Conservation (phyloP, 176 grass and related monocot species). For the Olyra latifolia region DNA sequence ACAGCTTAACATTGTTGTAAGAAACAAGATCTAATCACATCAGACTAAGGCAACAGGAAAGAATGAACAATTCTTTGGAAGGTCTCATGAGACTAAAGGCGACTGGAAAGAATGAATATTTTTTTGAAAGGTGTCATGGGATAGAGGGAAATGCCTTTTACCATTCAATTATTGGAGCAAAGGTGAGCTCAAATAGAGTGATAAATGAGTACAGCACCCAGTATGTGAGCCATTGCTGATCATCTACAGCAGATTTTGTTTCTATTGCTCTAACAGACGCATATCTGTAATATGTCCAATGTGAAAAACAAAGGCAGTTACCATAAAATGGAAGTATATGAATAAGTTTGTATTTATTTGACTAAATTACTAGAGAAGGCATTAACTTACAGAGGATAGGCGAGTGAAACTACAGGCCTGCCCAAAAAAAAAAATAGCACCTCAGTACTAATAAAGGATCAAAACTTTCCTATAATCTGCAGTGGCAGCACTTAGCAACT, state of each 20-base stretch:
- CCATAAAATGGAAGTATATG: not conserved
- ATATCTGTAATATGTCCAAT: conserved; percentile 57
- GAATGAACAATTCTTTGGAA: not conserved
- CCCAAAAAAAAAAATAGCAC: conserved; percentile 35
- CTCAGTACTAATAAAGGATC: conserved; percentile 19
- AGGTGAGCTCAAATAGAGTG: conserved; percentile 92
- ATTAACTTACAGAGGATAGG: conserved; percentile 92
- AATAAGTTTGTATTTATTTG: not conserved
- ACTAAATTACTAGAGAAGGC: not conserved
- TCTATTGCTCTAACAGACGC: conserved; percentile 95
- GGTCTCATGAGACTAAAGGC: not conserved
- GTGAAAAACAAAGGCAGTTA: conserved; percentile 3
- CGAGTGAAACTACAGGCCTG: conserved; percentile 89
- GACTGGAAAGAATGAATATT: conserved; percentile 6
- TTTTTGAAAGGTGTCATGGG: not conserved
- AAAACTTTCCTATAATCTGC: not conserved
- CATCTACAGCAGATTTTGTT: conserved; percentile 89
- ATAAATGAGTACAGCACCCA: conserved; percentile 99
- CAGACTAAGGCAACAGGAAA: conserved; percentile 7
- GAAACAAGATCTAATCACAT: not conserved
- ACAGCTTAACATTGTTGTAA: not conserved
- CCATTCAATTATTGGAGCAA: conserved; percentile 83
- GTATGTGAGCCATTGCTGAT: conserved; percentile 99
- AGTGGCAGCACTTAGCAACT: not conserved
- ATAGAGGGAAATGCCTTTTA: conserved; percentile 33